Base-by-base conservation (phyloP, 169 alveolate species). In the Eimeria acervulina region DNA sequence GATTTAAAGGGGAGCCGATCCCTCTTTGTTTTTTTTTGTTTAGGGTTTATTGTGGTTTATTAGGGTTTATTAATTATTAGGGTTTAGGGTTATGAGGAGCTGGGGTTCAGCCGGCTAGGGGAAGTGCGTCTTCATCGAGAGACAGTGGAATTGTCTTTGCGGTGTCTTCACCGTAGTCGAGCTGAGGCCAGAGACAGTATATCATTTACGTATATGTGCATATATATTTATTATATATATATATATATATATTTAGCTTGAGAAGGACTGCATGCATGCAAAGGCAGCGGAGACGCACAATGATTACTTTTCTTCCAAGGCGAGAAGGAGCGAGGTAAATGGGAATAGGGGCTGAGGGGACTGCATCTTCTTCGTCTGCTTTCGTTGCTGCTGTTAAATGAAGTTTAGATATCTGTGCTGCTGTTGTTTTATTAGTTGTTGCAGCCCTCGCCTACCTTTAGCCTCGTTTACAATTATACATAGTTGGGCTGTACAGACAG, bases 221-320 rank as follows among this genome's bases (percentile, higher is more conserved):
- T n/a, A n/a, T n/a, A n/a, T n/a, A n/a, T n/a, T n/a, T n/a, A n/a
- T n/a, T n/a, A n/a, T n/a, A n/a, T n/a, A n/a, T n/a, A n/a, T n/a
- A n/a, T n/a, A n/a, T n/a, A n/a, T n/a, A n/a, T n/a, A n/a, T n/a
- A n/a, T n/a, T n/a, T n/a, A n/a, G n/a, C n/a, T n/a, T n/a, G n/a
- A n/a, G n/a, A n/a, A n/a, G n/a, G n/a, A n/a, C n/a, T n/a, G n/a
- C n/a, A n/a, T 59, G 68, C 68, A 59, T 59, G 68, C 68, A 59
- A 1, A 59, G 68, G 19, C 68, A 59, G 68, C n/a, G 68, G 68
- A 47, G 44, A n/a, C 90, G n/a, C 47, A 81, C 90, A 81, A 81
- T 81, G 5, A 81, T 47, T n/a, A 51, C 55, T 81, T 81, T 81
- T n/a, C 90, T 42, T 81, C 90, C 90, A 17, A n/a, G 70, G 90